Conservation (phyloP, 305 asterid genomes). For the Fraxinus greggii region DNA sequence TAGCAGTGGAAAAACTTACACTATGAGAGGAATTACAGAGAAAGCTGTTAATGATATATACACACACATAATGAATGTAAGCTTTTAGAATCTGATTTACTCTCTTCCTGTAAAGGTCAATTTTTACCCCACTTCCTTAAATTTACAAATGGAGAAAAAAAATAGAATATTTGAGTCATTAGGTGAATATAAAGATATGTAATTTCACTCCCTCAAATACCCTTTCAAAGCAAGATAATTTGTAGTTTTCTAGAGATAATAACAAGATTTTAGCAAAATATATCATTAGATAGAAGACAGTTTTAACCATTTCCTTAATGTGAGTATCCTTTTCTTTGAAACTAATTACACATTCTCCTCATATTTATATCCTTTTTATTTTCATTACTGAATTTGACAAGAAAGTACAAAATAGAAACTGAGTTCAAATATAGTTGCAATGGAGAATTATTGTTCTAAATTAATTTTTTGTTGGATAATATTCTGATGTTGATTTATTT, state of each 20-base stretch:
- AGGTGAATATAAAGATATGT: background rate
- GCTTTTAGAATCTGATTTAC: conserved; percentile 25
- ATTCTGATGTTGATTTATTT: conserved; percentile 5
- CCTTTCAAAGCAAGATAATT: background rate
- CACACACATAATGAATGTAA: conserved; percentile 82
- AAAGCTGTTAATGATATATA: conserved; percentile 93
- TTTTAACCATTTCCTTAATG: background rate
- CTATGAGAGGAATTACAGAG: conserved; percentile 92
- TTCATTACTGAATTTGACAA: background rate
- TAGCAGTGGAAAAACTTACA: conserved; percentile 93
- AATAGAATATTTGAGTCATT: background rate
- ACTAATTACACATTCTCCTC: background rate
- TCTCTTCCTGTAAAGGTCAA: background rate
- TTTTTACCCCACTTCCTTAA: background rate
- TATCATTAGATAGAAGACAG: background rate
- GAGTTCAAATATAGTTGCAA: background rate
- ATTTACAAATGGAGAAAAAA: background rate
- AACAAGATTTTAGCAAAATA: background rate
- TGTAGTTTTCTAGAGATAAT: background rate
- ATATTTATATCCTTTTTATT: background rate
- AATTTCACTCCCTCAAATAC: background rate
- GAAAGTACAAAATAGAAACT: background rate
- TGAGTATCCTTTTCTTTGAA: background rate
- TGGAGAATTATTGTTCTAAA: background rate
- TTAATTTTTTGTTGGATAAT: background rate